Base-by-base conservation (phyloP, 2,329 filamentous ascomycete genomes). In the Exserohilum rostratum region DNA sequence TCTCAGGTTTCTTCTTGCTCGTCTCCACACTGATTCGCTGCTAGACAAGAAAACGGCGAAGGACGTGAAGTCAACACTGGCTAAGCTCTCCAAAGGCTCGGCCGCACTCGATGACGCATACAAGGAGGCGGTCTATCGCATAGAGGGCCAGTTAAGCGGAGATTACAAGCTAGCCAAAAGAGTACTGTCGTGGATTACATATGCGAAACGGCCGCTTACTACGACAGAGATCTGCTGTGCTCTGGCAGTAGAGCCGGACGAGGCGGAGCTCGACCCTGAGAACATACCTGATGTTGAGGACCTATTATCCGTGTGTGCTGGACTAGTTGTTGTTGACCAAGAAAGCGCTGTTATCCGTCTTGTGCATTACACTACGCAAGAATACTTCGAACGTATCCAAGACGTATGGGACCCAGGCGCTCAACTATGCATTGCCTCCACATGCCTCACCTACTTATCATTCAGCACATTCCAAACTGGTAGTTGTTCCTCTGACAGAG, bases 131-230 rank as follows among this genome's bases (percentile, higher is more conserved):
- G 31, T 61, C 18, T n/a, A 55, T 3, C 67, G 79, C 15, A 80
- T 83, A 22, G 40, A 74, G n/a, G 53, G 60, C 0, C 80, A 83
- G 43, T 10, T 58, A 0, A 1, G 46, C 1, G 74, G 71, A 5
- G 58, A 71, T 6, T 34, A 37, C 17, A 52, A 72, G 0, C 66
- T 80, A 39, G 80, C 80, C 0, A 76, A 68, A 42, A 47, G 40
- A 18, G 47, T 60, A 4, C 30, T 64, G 18, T 57, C 55, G 9
- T 65, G 58, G 58, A 61, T 65, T 25, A 53, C 53, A 6, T 55
- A 35, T 31, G 62, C 55, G 7, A 43, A 55, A 45, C 43, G 58
- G 35, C 60, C 57, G 39, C 55, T 65, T 5, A 65, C 60, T 22
- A 58, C 51, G 1, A 29, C 40, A n/a, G 60, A 65, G 45, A 34